phyloP scores from a whole-genome alignment of 352 stramenopile species.

The Phytopythium ostracodes region DNA sequence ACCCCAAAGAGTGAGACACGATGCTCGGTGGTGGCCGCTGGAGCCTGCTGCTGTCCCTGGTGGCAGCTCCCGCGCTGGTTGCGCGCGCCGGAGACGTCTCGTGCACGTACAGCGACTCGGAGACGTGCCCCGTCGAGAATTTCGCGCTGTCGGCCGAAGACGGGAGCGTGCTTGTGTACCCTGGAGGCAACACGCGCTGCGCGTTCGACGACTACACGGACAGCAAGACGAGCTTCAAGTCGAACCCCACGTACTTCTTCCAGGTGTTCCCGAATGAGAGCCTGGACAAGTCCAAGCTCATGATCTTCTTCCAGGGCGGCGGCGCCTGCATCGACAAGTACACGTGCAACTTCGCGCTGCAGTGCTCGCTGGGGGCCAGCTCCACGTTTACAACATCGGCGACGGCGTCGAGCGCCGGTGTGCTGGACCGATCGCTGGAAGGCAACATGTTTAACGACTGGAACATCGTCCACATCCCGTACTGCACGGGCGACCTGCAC shows the following conservation, averaged over 20 bases:
- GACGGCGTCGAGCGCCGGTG: constrained; percentile 29
- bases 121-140: constrained; percentile 23
- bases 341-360: constrained; percentile 52
- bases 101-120: constrained; percentile 24
- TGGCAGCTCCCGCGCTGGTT: neutral
- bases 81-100: constrained; percentile 14
- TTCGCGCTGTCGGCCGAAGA: constrained; percentile 22
- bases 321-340: constrained; percentile 48
- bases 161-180: constrained; percentile 40
- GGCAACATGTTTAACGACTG: constrained; percentile 67
- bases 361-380: constrained; percentile 33
- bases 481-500: constrained; percentile 72
- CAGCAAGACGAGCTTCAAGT: constrained; percentile 23
- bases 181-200: constrained; percentile 41
- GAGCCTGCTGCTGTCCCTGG: constrained; percentile 1
- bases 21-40: constrained; percentile 1
- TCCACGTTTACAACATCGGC: constrained; percentile 42
- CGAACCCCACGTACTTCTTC: constrained; percentile 53
- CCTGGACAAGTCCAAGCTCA: constrained; percentile 46
- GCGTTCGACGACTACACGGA: constrained; percentile 42
- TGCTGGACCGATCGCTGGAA: constrained; percentile 41
- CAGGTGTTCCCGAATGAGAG: constrained; percentile 43
- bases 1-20: neutral
- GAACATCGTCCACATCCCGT: constrained; percentile 68
- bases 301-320: constrained; percentile 63